These are phyloP conservation scores for Leishmania mexicana DNA, from an alignment of 208 protist species.

Conservation along the genomic window DNA sequence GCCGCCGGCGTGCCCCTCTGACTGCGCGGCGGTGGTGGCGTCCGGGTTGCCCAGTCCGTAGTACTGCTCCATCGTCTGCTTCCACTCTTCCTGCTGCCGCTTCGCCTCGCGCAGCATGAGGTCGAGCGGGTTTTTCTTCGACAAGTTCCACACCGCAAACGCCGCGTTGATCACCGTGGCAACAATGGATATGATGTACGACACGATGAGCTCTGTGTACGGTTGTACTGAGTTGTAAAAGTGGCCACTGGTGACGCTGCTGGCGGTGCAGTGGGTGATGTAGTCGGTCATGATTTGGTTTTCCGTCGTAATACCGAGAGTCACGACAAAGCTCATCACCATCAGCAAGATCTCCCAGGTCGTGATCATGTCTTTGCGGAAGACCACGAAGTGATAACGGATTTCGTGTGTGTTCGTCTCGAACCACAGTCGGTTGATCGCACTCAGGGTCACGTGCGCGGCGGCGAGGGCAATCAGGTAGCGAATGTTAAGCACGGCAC, in stretches of 20 bases:
- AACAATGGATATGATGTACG: constrained; percentile 57
- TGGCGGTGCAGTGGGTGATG: constrained; percentile 40
- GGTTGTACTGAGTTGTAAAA: constrained; percentile 53
- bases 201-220: constrained; percentile 73
- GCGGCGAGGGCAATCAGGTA: constrained; percentile 60
- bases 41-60: constrained; percentile 15
- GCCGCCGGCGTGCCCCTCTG: not conserved
- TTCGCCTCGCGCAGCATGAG: constrained; percentile 45
- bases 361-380: constrained; percentile 83
- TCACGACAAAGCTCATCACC: constrained; percentile 57
- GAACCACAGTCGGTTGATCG: constrained; percentile 65
- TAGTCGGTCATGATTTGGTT: constrained; percentile 68
- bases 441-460: constrained; percentile 48
- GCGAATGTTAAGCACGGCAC: constrained; percentile 67
- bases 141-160: constrained; percentile 53
- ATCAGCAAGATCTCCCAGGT: constrained; percentile 74
- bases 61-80: constrained; percentile 27
- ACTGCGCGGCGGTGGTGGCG: not conserved
- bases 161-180: constrained; percentile 49
- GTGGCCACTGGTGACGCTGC: not conserved
- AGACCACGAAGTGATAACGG: constrained; percentile 83
- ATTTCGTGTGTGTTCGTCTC: constrained; percentile 76
- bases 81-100: constrained; percentile 34
- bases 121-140: constrained; percentile 63
- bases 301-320: constrained; percentile 41